Evolutionary conservation across 2,329 filamentous ascomycete genomes (phyloP).

Genomic region (Thielaviopsis punctulata): DNA sequence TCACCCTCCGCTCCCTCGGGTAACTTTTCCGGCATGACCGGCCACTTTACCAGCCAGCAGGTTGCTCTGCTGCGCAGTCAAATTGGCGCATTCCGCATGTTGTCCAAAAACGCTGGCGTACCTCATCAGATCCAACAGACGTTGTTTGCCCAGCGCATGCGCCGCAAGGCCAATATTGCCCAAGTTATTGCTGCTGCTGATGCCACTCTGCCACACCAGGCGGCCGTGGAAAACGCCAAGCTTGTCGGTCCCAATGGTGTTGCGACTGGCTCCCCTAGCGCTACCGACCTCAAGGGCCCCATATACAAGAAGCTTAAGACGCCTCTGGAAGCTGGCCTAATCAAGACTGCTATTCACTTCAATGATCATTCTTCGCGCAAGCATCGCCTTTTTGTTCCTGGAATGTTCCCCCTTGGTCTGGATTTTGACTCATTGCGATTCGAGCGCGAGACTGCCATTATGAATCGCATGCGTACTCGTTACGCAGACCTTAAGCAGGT

Average conservation of each 20-base stretch:
- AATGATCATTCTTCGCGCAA: conserved; percentile 59
- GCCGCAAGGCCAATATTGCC: conserved; percentile 31
- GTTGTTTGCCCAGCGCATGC: conserved; percentile 59
- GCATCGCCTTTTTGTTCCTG: conserved; percentile 66
- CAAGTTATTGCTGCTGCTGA: conserved; percentile 23
- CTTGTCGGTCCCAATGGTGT: conserved; percentile 7
- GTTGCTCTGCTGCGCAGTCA: conserved; percentile 64
- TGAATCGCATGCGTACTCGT: conserved; percentile 75
- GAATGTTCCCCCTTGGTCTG: conserved; percentile 74
- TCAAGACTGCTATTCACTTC: conserved; percentile 52
- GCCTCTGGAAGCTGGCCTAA: conserved; percentile 43
- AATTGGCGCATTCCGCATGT: conserved; percentile 77
- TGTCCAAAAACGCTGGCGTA: conserved; percentile 74
- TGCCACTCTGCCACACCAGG: conserved; percentile 16
- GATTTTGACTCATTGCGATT: conserved; percentile 74
- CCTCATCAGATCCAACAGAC: conserved; percentile 64
- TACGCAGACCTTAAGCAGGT: conserved; percentile 71
- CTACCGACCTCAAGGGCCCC: conserved; percentile 24
- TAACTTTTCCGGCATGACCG: conserved; percentile 20
- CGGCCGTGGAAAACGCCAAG: conserved; percentile 12
- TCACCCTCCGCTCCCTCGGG: conserved; percentile 12
- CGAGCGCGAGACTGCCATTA: conserved; percentile 73
- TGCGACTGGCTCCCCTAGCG: conserved; percentile 19
- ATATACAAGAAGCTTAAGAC: conserved; percentile 59
- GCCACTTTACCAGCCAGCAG: conserved; percentile 63